Percentiles rank a stretch among this genome's conserved stretches.
phyloP scores from a whole-genome alignment of 306 rosid genomes.

The Acacia confusa region DNA sequence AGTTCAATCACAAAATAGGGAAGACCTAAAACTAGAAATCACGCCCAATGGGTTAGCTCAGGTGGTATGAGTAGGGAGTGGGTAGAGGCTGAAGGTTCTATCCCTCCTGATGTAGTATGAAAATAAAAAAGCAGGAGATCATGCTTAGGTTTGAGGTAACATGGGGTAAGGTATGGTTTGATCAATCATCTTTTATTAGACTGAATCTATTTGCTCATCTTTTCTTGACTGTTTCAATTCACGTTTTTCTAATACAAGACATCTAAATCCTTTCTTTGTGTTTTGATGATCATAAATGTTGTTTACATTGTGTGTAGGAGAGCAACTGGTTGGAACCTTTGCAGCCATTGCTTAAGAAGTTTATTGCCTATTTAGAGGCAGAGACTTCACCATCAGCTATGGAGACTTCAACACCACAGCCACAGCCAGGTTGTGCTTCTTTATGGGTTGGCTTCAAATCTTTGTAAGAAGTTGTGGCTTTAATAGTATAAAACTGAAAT shows the following conservation, averaged over 20 bases:
- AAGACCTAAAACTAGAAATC: conserved; percentile 14
- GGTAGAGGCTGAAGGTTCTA: neutral
- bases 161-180: conserved; percentile 12
- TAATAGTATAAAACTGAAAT: conserved; percentile 28
- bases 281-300: conserved; percentile 20
- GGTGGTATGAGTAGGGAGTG: neutral
- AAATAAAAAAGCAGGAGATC: neutral
- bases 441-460: conserved; percentile 92
- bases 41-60: neutral
- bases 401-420: conserved; percentile 60
- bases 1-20: conserved; percentile 1
- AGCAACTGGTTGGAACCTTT: conserved; percentile 82
- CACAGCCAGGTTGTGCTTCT: conserved; percentile 69
- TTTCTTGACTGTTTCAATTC: conserved; percentile 13
- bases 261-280: conserved; percentile 15
- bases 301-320: conserved; percentile 49
- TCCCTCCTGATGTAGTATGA: neutral
- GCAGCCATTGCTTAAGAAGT: conserved; percentile 89
- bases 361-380: conserved; percentile 70
- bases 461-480: conserved; percentile 65
- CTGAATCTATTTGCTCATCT: conserved; percentile 18
- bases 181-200: conserved; percentile 8
- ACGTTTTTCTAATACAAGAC: conserved; percentile 14
- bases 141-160: neutral
- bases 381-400: conserved; percentile 61